These are phyloP conservation scores for Melampsora americana DNA, from an alignment of 1,284 basidiomycete genomes.

Conservation along the genomic window DNA sequence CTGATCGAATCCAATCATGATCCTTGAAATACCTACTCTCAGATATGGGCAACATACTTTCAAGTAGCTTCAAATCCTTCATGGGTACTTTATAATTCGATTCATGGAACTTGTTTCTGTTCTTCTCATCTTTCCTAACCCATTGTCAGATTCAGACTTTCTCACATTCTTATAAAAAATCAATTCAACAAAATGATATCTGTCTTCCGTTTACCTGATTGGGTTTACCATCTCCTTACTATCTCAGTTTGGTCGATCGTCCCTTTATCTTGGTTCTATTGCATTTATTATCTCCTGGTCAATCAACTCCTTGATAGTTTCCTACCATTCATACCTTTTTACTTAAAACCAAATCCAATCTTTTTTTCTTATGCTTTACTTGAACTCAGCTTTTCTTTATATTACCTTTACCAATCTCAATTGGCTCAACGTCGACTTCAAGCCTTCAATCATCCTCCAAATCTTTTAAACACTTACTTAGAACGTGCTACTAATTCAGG, in stretches of 20 bases:
- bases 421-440: slow-evolving; percentile 6
- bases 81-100: no score
- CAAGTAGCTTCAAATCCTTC: no score
- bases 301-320: neutral
- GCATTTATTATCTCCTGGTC: slow-evolving; percentile 1
- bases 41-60: no score
- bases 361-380: slow-evolving; percentile 1
- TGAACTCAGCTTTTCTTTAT: slow-evolving; percentile 31
- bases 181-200: no score
- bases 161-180: no score
- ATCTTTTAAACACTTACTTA: slow-evolving; percentile 9
- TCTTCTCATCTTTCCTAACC: no score
- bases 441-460: slow-evolving; percentile 3
- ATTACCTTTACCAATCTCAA: slow-evolving; percentile 21
- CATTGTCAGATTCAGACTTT: no score
- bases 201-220: slow-evolving; percentile 16
- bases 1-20: no score
- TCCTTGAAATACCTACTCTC: no score
- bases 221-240: slow-evolving; percentile 9
- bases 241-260: slow-evolving; percentile 16
- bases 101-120: no score
- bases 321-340: neutral
- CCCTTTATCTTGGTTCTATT: slow-evolving; percentile 14
- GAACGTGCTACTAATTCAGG: slow-evolving; percentile 9
- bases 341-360: neutral